A percentile compares a stretch with the other conserved stretches of the same genome.
phyloP scores from a whole-genome alignment of 306 rosid genomes.

The Delonix regia region DNA sequence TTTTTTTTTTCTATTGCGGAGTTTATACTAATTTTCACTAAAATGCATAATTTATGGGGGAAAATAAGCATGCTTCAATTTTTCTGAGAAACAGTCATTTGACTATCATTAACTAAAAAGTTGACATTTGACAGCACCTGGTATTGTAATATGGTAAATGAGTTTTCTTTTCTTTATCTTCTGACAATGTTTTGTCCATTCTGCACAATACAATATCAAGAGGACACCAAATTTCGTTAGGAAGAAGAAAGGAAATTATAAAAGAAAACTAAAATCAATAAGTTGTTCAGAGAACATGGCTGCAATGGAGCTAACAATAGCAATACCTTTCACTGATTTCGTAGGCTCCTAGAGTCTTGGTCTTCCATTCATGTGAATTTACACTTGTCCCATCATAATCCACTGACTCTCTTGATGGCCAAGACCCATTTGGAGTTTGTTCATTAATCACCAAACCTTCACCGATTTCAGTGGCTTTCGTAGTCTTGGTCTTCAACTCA shows the following conservation, averaged over 20 bases:
- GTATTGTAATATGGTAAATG: slow-evolving; percentile 57
- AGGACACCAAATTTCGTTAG: slow-evolving; percentile 7
- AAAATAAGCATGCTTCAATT: background rate
- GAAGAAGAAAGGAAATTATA: background rate
- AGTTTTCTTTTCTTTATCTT: slow-evolving; percentile 50
- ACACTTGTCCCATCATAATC: slow-evolving; percentile 55
- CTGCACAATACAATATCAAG: slow-evolving; percentile 47
- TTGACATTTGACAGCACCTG: slow-evolving; percentile 52
- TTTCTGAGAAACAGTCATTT: background rate
- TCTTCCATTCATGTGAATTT: slow-evolving; percentile 43
- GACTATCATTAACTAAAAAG: slow-evolving; percentile 10
- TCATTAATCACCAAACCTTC: slow-evolving; percentile 42
- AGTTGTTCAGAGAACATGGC: background rate
- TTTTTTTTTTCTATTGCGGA: too few species aligned
- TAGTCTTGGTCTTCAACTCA: slow-evolving; percentile 42
- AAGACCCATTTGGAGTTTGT: slow-evolving; percentile 39
- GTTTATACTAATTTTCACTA: background rate
- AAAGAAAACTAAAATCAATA: background rate
- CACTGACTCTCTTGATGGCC: slow-evolving; percentile 54
- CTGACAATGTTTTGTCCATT: slow-evolving; percentile 42
- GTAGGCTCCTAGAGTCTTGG: slow-evolving; percentile 33
- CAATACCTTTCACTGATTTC: slow-evolving; percentile 64
- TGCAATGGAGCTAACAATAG: slow-evolving; percentile 5
- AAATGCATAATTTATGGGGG: slow-evolving; percentile 29
- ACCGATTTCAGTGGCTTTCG: slow-evolving; percentile 7